Conservation (phyloP, 2,329 filamentous ascomycete genomes). For the Verticillium alfalfae region DNA sequence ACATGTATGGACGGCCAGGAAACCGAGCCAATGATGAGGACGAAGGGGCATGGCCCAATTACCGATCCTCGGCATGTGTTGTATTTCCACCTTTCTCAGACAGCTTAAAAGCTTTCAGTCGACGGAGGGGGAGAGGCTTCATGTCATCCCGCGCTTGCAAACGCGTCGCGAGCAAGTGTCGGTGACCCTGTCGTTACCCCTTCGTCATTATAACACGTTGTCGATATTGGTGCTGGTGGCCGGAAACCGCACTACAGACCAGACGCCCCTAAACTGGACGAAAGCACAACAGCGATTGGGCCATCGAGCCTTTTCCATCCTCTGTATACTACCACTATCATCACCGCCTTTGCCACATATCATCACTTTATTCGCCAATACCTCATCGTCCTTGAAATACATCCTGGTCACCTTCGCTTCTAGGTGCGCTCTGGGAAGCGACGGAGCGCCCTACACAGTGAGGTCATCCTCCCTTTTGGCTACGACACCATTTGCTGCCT, state of each 20-base stretch:
- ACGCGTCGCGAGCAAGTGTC: background rate
- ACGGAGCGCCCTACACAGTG: background rate
- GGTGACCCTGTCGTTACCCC: conserved; percentile 7
- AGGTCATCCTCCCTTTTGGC: background rate
- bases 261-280: conserved; percentile 1
- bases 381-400: background rate
- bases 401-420: background rate
- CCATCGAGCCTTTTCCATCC: conserved; percentile 2
- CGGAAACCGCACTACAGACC: background rate
- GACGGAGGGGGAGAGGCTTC: background rate
- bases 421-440: background rate
- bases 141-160: background rate
- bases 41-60: background rate
- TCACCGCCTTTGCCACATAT: background rate
- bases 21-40: conserved; percentile 8
- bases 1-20: conserved; percentile 14
- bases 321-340: conserved; percentile 4
- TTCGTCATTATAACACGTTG: background rate
- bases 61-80: background rate
- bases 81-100: conserved; percentile 1
- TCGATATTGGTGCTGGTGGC: background rate
- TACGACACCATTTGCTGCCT: too few species aligned
- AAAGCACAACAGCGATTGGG: conserved; percentile 3
- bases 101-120: background rate
- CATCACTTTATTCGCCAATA: background rate